These are phyloP conservation scores for Caryopteris hybrid DNA, from an alignment of 305 asterid species.

Conservation along the genomic window DNA sequence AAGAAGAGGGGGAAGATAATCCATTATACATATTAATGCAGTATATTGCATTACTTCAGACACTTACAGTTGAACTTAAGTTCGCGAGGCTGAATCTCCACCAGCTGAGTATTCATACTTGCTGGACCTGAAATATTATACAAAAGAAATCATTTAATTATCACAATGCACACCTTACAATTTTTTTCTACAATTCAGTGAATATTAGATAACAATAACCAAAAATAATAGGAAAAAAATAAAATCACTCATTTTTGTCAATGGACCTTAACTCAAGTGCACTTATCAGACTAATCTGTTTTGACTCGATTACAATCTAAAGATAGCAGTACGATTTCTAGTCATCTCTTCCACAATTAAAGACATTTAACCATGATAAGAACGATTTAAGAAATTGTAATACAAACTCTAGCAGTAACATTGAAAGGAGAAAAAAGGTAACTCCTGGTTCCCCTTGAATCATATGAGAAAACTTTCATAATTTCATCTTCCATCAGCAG, in stretches of 20 bases:
- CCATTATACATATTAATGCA: not conserved
- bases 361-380: not conserved
- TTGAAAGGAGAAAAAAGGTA: not conserved
- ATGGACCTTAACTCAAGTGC: not conserved
- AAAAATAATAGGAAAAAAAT: not conserved
- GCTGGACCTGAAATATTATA: slow-evolving; percentile 31
- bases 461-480: not conserved
- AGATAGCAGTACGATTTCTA: not conserved
- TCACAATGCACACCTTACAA: not conserved
- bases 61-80: slow-evolving; percentile 70
- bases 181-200: not conserved
- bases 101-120: slow-evolving; percentile 44
- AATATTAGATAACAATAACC: not conserved
- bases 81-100: slow-evolving; percentile 81
- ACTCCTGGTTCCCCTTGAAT: not conserved
- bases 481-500: slow-evolving; percentile 12
- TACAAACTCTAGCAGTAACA: not conserved
- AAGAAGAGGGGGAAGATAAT: slow-evolving; percentile 10
- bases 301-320: not conserved
- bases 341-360: slow-evolving; percentile 2
- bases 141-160: slow-evolving; percentile 6
- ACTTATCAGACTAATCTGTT: not conserved
- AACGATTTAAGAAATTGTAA: not conserved
- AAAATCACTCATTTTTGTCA: not conserved
- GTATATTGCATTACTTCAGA: not conserved